phyloP scores from a whole-genome alignment of 306 rosid species.

The Sicyos baderoa region DNA sequence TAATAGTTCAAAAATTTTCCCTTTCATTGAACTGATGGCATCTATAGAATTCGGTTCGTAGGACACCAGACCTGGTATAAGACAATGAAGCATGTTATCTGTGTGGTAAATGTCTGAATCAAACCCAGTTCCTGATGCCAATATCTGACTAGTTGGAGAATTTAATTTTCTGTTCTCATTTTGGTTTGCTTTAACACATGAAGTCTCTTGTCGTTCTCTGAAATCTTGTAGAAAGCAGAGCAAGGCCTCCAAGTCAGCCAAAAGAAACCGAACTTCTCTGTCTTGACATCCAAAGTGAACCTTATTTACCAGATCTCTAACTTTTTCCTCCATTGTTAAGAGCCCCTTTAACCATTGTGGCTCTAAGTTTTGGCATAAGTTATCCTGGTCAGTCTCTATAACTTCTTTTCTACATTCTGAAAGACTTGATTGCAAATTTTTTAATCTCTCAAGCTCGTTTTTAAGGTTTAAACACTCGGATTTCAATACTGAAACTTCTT shows the following conservation, averaged over 20 bases:
- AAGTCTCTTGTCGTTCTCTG: conserved; percentile 56
- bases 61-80: conserved; percentile 48
- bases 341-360: conserved; percentile 60
- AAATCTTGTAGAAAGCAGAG: conserved; percentile 52
- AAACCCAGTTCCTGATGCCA: conserved; percentile 52
- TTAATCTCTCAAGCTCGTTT: conserved; percentile 55
- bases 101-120: conserved; percentile 58
- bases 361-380: conserved; percentile 41
- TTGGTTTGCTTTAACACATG: conserved; percentile 29
- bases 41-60: conserved; percentile 60
- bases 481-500: conserved; percentile 61
- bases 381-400: conserved; percentile 34
- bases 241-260: conserved; percentile 54
- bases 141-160: conserved; percentile 38
- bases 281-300: conserved; percentile 58
- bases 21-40: conserved; percentile 60
- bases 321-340: conserved; percentile 64
- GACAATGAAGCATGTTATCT: conserved; percentile 47
- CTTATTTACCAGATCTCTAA: conserved; percentile 60
- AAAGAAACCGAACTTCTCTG: conserved; percentile 49
- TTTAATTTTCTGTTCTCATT: conserved; percentile 38
- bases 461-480: conserved; percentile 70
- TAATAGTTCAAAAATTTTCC: conserved; percentile 58
- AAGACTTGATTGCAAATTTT: conserved; percentile 38
- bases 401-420: conserved; percentile 35